Conservation (phyloP, 257 asterid genomes). For the Penstemon davidsonii region DNA sequence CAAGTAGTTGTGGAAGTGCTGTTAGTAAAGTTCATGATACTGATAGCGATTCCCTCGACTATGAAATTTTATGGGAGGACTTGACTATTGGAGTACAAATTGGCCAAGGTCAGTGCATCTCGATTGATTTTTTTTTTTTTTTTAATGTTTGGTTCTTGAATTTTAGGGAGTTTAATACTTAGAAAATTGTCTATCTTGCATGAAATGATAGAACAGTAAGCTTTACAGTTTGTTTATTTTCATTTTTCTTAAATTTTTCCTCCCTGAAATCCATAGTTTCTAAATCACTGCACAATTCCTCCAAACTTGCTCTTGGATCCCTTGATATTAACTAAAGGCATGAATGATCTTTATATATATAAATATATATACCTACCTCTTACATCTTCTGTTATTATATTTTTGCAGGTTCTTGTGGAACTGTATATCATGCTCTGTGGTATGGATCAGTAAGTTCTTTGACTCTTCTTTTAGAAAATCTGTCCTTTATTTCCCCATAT, state of each 20-base stretch:
- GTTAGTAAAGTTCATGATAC: conserved; percentile 58
- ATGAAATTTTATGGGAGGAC: conserved; percentile 94
- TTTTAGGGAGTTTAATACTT: too few species aligned
- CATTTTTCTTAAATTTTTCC: too few species aligned
- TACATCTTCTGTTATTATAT: conserved; percentile 27
- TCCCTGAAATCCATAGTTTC: background rate
- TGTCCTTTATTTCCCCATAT: background rate
- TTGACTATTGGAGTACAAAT: conserved; percentile 85
- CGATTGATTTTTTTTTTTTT: background rate
- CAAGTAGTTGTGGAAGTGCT: conserved; percentile 83
- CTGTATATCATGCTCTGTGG: conserved; percentile 96
- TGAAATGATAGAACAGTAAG: too few species aligned
- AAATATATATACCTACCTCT: conserved; percentile 18
- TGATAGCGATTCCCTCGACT: conserved; percentile 74
- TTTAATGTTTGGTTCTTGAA: background rate
- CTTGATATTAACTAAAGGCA: background rate
- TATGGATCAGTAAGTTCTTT: conserved; percentile 91
- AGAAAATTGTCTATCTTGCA: too few species aligned
- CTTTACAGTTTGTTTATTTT: too few species aligned
- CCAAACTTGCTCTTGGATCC: conserved; percentile 18
- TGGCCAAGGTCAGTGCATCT: conserved; percentile 73
- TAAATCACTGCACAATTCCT: background rate
- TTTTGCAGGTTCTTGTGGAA: conserved; percentile 93
- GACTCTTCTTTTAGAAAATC: conserved; percentile 41
- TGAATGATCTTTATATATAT: background rate